phyloP scores from a whole-genome alignment of 1,284 basidiomycete genomes.

The Boletus smithii region DNA sequence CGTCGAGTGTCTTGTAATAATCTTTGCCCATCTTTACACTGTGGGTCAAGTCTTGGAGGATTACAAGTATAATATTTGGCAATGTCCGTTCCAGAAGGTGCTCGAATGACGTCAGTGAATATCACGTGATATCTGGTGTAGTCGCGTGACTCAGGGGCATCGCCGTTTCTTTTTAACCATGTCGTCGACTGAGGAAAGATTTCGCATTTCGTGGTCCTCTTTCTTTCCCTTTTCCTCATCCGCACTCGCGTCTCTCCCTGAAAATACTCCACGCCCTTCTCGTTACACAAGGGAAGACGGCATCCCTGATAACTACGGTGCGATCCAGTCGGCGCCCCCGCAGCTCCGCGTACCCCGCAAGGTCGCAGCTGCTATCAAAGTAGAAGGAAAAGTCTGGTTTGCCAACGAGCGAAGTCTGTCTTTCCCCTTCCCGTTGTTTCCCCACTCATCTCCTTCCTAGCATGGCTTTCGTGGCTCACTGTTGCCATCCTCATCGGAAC shows the following conservation, averaged over 20 bases:
- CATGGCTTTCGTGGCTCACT: constrained; percentile 91
- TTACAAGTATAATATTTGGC: constrained; percentile 13
- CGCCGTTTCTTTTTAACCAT: too few relatives aligned
- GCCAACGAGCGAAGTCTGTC: constrained; percentile 90
- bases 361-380: constrained; percentile 83
- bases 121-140: not conserved
- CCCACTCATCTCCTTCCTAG: constrained; percentile 36
- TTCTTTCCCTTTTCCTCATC: constrained; percentile 69
- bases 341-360: constrained; percentile 79
- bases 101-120: constrained; percentile 31
- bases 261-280: constrained; percentile 47
- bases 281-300: constrained; percentile 67
- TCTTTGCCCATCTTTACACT: constrained; percentile 68
- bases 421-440: not conserved
- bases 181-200: too few relatives aligned
- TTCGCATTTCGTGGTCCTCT: constrained; percentile 55
- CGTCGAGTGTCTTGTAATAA: constrained; percentile 81
- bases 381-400: constrained; percentile 99
- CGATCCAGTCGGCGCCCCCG: constrained; percentile 59
- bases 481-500: constrained; percentile 84
- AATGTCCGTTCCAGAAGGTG: constrained; percentile 25
- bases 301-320: constrained; percentile 71
- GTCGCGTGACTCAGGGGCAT: too few relatives aligned
- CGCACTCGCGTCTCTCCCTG: constrained; percentile 65
- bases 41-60: too few relatives aligned